Evolutionary conservation across 1,139 yeast species (phyloP).

Genomic region (Arxiozyma telluris): DNA sequence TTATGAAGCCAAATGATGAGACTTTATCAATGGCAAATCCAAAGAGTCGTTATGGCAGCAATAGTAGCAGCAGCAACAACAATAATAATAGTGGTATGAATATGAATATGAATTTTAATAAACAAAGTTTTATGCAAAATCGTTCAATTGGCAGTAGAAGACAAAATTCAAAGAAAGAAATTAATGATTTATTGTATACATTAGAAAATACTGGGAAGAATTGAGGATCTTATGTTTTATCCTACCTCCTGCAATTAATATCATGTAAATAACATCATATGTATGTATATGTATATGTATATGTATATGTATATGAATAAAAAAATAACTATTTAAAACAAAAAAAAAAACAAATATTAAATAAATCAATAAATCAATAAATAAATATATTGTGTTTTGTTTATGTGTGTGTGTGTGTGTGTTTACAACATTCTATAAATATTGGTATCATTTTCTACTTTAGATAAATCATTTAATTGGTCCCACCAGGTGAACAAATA

Average conservation of each 20-base stretch:
- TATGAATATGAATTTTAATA: not conserved
- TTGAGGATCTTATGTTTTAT: not conserved
- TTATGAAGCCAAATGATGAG: slow-evolving; percentile 1
- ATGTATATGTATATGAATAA: too few relatives aligned
- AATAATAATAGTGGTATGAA: too few relatives aligned
- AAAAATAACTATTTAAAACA: too few relatives aligned
- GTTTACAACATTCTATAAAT: slow-evolving; percentile 28
- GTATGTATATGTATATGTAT: slow-evolving; percentile 45
- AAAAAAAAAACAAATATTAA: too few relatives aligned
- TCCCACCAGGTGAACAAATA: slow-evolving; percentile 94
- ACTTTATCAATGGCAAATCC: slow-evolving; percentile 1
- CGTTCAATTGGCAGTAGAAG: not conserved
- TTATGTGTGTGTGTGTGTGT: too few relatives aligned
- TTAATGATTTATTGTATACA: slow-evolving; percentile 8
- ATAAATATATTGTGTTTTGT: too few relatives aligned
- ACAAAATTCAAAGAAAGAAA: slow-evolving; percentile 5
- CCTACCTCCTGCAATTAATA: too few relatives aligned
- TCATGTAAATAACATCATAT: slow-evolving; percentile 11
- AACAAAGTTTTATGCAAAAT: not conserved
- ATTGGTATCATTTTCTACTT: slow-evolving; percentile 25
- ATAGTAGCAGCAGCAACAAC: not conserved
- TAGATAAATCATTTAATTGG: slow-evolving; percentile 43
- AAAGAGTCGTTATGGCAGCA: not conserved
- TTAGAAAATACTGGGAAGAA: slow-evolving; percentile 9
- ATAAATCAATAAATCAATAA: too few relatives aligned